A percentile compares a stretch with the other conserved stretches of the same genome.
Conservation (phyloP, 345 rosid genomes). For the Melaleuca quinquenervia region DNA sequence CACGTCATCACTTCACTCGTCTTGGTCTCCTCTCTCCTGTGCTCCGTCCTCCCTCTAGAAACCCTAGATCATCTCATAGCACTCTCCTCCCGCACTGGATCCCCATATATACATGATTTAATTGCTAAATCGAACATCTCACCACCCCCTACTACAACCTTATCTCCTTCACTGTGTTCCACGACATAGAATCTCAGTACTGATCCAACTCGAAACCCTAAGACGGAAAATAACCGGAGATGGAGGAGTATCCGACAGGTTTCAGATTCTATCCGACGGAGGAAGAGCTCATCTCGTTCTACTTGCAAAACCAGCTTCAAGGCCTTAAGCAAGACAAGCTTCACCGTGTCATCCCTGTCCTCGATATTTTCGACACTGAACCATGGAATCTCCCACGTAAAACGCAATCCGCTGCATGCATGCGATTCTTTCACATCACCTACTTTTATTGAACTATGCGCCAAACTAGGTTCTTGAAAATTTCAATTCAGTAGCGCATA, state of each 20-base stretch:
- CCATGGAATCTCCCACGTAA: neutral
- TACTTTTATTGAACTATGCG: neutral
- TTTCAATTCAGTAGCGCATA: neutral
- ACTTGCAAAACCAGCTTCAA: neutral
- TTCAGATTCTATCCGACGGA: neutral
- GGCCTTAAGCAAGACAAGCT: neutral
- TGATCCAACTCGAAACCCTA: neutral
- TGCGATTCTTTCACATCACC: neutral
- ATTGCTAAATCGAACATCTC: neutral
- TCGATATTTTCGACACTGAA: neutral
- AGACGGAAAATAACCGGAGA: neutral
- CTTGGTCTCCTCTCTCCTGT: neutral
- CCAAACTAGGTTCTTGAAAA: neutral
- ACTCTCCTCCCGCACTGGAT: neutral
- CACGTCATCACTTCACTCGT: neutral
- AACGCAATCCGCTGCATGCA: neutral
- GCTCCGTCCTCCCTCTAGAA: neutral
- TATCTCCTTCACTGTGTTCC: neutral
- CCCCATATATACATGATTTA: neutral
- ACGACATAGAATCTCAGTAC: constrained; percentile 8
- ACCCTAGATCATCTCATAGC: neutral
- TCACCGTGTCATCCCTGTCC: neutral
- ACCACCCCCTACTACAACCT: neutral
- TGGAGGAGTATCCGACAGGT: neutral
- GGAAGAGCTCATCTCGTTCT: neutral